phyloP scores from a whole-genome alignment of 202 grass and related monocot species.

The Musa balbisiana region DNA sequence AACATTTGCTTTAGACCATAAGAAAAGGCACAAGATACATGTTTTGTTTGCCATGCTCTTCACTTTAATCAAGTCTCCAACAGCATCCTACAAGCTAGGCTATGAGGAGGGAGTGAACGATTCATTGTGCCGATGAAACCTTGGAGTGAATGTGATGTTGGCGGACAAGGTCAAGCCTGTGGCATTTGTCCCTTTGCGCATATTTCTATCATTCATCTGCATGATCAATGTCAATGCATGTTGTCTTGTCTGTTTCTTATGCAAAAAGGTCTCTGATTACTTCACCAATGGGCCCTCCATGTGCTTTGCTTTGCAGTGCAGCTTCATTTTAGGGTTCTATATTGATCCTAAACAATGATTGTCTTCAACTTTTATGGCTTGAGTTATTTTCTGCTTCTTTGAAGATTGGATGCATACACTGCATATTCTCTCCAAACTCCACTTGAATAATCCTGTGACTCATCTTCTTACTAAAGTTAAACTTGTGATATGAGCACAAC shows the following conservation, averaged over 20 bases:
- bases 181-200: background rate
- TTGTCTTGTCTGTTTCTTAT: background rate
- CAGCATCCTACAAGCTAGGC: too few species aligned
- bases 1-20: background rate
- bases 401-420: background rate
- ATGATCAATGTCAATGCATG: background rate
- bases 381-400: background rate
- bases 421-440: background rate
- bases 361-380: background rate
- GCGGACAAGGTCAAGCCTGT: background rate
- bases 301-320: background rate
- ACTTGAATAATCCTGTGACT: too few species aligned
- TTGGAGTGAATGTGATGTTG: background rate
- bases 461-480: background rate
- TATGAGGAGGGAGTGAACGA: too few species aligned
- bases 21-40: background rate
- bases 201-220: background rate
- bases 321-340: too few species aligned
- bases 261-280: background rate
- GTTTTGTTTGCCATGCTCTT: background rate
- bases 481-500: background rate
- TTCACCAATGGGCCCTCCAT: background rate
- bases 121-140: background rate
- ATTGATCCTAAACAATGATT: too few species aligned
- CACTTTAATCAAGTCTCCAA: background rate